A percentile compares a stretch with the other conserved stretches of the same genome.
phyloP scores from a whole-genome alignment of 2,329 filamentous ascomycete species.

The Fusarium secorum region DNA sequence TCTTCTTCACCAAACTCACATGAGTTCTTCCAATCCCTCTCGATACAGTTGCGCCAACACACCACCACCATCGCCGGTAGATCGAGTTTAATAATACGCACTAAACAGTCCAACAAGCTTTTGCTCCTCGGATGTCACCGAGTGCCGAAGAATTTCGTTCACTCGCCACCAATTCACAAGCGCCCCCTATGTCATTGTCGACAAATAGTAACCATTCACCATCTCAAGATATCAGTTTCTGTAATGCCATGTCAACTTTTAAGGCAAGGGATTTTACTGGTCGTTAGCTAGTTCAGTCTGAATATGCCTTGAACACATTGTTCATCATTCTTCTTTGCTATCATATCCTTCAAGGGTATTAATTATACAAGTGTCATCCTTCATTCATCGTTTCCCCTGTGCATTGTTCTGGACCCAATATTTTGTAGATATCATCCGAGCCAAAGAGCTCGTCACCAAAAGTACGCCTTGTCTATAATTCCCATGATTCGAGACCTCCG shows the following conservation, averaged over 20 bases:
- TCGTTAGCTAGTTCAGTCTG: background rate
- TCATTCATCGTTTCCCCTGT: slow-evolving; percentile 7
- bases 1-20: background rate
- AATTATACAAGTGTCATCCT: slow-evolving; percentile 33
- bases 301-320: background rate
- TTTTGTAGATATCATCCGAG: slow-evolving; percentile 13
- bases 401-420: slow-evolving; percentile 19
- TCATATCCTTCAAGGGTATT: slow-evolving; percentile 36
- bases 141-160: slow-evolving; percentile 1
- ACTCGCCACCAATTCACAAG: slow-evolving; percentile 11
- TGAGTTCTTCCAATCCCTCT: background rate
- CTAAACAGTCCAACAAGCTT: slow-evolving; percentile 23
- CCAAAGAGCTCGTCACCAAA: slow-evolving; percentile 3
- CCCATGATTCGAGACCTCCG: slow-evolving; percentile 7
- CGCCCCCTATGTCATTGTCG: slow-evolving; percentile 24
- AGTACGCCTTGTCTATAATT: slow-evolving; percentile 36
- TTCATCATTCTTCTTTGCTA: slow-evolving; percentile 2
- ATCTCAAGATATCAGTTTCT: background rate
- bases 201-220: background rate
- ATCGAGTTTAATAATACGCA: background rate
- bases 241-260: background rate
- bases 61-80: slow-evolving; percentile 5
- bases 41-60: background rate
- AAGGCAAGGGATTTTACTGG: background rate
- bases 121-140: slow-evolving; percentile 17